These are phyloP conservation scores for Pyrenochaeta sp. DNA, from an alignment of 2,329 filamentous ascomycete species.

Conservation along the genomic window DNA sequence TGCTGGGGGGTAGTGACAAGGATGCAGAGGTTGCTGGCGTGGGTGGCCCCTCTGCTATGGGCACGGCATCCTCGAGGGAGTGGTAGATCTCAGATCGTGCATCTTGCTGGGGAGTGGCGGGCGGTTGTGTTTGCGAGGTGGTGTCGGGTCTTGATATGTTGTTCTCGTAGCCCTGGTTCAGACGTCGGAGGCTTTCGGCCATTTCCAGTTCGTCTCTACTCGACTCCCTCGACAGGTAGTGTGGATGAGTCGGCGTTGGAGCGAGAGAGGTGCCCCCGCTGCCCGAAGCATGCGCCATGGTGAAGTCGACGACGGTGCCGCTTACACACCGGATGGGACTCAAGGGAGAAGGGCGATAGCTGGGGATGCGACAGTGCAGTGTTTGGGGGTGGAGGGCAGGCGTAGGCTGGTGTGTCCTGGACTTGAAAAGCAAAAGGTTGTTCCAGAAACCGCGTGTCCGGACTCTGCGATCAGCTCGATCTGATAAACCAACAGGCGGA, in stretches of 20 bases:
- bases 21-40: conserved; percentile 32
- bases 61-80: conserved; percentile 51
- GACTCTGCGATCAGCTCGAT: conserved; percentile 12
- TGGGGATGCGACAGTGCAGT: conserved; percentile 26
- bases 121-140: conserved; percentile 26
- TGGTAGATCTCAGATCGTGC: conserved; percentile 48
- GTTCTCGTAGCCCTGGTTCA: conserved; percentile 55
- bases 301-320: conserved; percentile 17
- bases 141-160: conserved; percentile 28
- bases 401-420: conserved; percentile 5
- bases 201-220: conserved; percentile 61
- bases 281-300: conserved; percentile 39
- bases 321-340: too few relatives aligned
- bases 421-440: conserved; percentile 1
- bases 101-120: conserved; percentile 26
- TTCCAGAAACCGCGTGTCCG: not conserved
- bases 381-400: conserved; percentile 22
- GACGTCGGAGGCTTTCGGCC: conserved; percentile 55
- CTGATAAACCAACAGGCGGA: conserved; percentile 23
- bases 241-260: conserved; percentile 47
- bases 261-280: conserved; percentile 49
- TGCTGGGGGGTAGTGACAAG: conserved; percentile 24
- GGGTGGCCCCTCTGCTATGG: conserved; percentile 33
- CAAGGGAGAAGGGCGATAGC: conserved; percentile 6
- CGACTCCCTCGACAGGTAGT: conserved; percentile 53